Conservation (phyloP, 768 basidiomycete genomes). For the Boletus pseudopeckii region DNA sequence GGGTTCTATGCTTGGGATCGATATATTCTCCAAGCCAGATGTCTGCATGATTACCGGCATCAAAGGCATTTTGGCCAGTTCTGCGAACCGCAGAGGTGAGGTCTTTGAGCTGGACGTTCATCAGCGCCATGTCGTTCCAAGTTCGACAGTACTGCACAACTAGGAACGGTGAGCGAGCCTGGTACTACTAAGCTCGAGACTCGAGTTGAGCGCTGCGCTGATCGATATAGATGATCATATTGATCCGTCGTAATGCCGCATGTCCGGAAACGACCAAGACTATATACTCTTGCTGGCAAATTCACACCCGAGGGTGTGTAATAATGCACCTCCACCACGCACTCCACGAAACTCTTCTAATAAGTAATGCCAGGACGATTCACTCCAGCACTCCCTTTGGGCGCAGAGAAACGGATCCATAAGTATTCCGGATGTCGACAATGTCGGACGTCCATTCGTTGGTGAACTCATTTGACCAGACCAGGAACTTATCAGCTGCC, state of each 20-base stretch:
- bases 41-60: slow-evolving; percentile 20
- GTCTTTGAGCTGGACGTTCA: slow-evolving; percentile 20
- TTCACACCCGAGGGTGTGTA: too few relatives aligned
- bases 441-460: background rate
- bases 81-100: slow-evolving; percentile 16
- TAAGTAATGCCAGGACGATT: too few relatives aligned
- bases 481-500: background rate
- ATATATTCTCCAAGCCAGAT: slow-evolving; percentile 22
- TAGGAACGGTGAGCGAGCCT: background rate
- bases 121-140: slow-evolving; percentile 14
- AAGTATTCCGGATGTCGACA: too few relatives aligned
- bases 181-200: background rate
- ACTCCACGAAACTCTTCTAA: too few relatives aligned
- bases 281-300: too few relatives aligned
- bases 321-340: too few relatives aligned
- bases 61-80: slow-evolving; percentile 16
- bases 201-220: background rate
- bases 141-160: background rate
- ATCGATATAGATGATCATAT: too few relatives aligned
- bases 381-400: too few relatives aligned
- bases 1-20: slow-evolving; percentile 7
- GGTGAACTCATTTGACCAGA: background rate
- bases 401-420: too few relatives aligned
- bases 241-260: background rate
- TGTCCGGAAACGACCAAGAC: too few relatives aligned